Evolutionary conservation across 768 basidiomycete genomes (phyloP), one percentile per base, ranked within the genome.

Genomic region (Termitomyces sp.): DNA sequence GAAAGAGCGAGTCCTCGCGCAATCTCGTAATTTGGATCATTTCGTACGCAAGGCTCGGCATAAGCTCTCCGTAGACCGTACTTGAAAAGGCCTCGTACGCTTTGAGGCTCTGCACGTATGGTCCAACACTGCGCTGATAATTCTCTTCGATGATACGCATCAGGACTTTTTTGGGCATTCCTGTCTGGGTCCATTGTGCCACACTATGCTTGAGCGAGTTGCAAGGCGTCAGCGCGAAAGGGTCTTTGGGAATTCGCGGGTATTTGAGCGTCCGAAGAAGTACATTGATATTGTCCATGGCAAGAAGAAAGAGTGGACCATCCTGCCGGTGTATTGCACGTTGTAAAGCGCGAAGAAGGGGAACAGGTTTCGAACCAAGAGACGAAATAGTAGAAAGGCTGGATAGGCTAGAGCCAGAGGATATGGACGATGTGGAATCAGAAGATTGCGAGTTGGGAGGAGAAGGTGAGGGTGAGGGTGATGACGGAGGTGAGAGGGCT

Each of bases 91-190:
- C 84, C 64, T 84, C 82, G 69, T 98, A 95, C 62, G 86, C 83
- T 65, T 82, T 86, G 53, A 98, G 79, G 56, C 80, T 82, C 52
- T 84, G 82, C n/a, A 95, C 84, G 64, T 90, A 84, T 0, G 97
- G 97, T 5, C 95, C 95, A 1, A 98, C 95, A 17, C 86, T 84
- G 27, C 97, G 84, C 66, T 98, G 93, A 66, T 99, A 98, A 37
- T 87, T 90, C 75, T 98, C 94, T 43, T 95, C 93, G 52, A 90
- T 78, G 47, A 96, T 82, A 41, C 88, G 85, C 74, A 85, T 79
- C 56, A 89, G 75, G 2, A 95, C 81, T 34, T 81, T 78, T 46
- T 83, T 76, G 0, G 86, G 89, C 27, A 95, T 67, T 3, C 83
- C 85, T 1, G 65, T 73, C 19, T 73, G 64, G 0, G 71, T 72